Base-by-base conservation (phyloP, 2,329 filamentous ascomycete genomes). In the Gnomoniopsis smithogilvyi region DNA sequence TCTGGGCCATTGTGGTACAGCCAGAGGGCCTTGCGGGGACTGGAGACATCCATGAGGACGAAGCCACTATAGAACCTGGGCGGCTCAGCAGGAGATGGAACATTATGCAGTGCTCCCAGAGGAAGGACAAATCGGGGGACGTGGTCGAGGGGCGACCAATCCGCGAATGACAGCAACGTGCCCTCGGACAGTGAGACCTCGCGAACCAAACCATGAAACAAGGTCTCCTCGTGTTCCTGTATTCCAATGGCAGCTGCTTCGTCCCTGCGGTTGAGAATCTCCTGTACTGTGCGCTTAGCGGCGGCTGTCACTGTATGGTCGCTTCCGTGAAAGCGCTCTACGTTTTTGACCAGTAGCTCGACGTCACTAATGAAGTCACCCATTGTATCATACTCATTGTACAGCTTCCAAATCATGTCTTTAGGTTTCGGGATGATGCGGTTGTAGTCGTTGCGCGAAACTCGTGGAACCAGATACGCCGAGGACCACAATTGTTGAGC, bases 341-440 rank as follows among this genome's bases (percentile, higher is more conserved):
- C 48, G 19, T 62, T 62, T 11, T 53, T 2, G 19, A 21, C 6
- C 6, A 62, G 15, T n/a, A 50, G 56, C 11, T 46, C 52, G 21
- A 59, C 38, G 14, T 59, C 38, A 15, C 33, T 10, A 2, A 2
- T 26, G 24, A 59, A 59, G 1, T 30, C 26, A 8, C 3, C 24
- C 41, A 62, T 30, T 3, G 45, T 50, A 6, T 2, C 1, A n/a
- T 59, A 62, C 3, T 3, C 2, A 4, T 7, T 14, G 52, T 2
- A 10, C 0, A 62, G 51, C 12, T 8, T 45, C 33, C 12, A 17
- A 3, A 19, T 10, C 4, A 62, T 14, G 43, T 59, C 56, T 12
- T 53, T 6, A 15, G 56, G 56, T 7, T 54, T 36, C 3, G 22
- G 33, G 21, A 54, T 51, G 10, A 45, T 19, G 14, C n/a, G 21